Conservation (phyloP, 495 filamentous ascomycete genomes). For the Chlorociboria aeruginascens region DNA sequence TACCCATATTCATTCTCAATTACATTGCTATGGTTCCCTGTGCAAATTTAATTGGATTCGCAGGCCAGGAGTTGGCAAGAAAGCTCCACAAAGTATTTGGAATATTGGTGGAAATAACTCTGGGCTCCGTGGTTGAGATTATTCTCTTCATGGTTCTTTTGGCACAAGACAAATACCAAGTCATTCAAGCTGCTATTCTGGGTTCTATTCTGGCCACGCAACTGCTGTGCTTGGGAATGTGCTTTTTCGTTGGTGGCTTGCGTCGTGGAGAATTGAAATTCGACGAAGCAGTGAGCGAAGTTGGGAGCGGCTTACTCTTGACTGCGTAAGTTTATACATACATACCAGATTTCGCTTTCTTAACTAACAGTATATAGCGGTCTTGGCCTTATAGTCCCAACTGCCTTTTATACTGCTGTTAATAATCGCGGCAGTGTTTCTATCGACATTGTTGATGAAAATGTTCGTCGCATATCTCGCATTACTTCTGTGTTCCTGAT, state of each 20-base stretch:
- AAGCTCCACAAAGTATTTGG: conserved; percentile 71
- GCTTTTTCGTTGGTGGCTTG: conserved; percentile 68
- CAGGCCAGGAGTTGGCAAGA: conserved; percentile 65
- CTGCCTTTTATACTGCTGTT: conserved; percentile 60
- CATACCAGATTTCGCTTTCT: background rate
- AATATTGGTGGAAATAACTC: conserved; percentile 62
- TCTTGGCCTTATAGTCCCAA: conserved; percentile 72
- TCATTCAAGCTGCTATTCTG: conserved; percentile 75
- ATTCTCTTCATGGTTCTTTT: conserved; percentile 72
- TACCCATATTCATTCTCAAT: conserved; percentile 57
- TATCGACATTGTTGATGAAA: conserved; percentile 26
- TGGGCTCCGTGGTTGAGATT: conserved; percentile 71
- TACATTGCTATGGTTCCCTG: conserved; percentile 80
- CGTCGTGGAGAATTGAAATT: conserved; percentile 53
- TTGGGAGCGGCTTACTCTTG: conserved; percentile 66
- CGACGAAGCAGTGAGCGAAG: conserved; percentile 67
- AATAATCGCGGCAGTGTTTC: conserved; percentile 23
- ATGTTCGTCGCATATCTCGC: conserved; percentile 57
- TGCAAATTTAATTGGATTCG: conserved; percentile 80
- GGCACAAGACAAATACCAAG: conserved; percentile 25
- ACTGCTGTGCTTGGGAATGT: conserved; percentile 60
- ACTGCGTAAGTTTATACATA: conserved; percentile 44
- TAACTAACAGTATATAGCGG: conserved; percentile 29
- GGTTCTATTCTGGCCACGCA: conserved; percentile 74
- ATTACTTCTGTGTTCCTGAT: conserved; percentile 69